A percentile compares a stretch with the other conserved stretches of the same genome.
Conservation (phyloP, 176 grass and related monocot genomes). For the Carex cristatella region DNA sequence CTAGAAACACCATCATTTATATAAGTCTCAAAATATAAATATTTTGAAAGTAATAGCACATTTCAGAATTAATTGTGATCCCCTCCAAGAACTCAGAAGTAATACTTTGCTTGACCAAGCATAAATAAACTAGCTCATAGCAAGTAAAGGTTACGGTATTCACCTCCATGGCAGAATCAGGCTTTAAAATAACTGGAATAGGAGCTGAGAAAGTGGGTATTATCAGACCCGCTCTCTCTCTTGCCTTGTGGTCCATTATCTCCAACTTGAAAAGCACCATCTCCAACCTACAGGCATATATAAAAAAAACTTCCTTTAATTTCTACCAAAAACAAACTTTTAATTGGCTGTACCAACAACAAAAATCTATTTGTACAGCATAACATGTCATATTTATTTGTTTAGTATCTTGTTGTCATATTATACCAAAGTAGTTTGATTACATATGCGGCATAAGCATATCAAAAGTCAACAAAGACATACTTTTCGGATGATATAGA, state of each 20-base stretch:
- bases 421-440: not conserved
- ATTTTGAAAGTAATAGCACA: not conserved
- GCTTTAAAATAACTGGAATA: slow-evolving; percentile 80
- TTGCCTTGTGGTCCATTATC: slow-evolving; percentile 88
- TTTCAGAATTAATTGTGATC: not conserved
- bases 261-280: slow-evolving; percentile 87
- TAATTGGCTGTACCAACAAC: not conserved
- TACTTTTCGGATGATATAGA: slow-evolving; percentile 86
- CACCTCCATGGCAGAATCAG: slow-evolving; percentile 84
- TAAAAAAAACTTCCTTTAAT: not conserved
- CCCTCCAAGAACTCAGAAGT: not conserved
- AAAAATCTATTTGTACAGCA: too few species aligned
- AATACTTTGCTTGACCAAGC: not conserved
- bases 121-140: not conserved
- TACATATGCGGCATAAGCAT: not conserved
- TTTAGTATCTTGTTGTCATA: not conserved
- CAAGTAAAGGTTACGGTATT: slow-evolving; percentile 20
- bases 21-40: not conserved
- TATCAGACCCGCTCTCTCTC: slow-evolving; percentile 89
- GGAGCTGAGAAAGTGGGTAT: slow-evolving; percentile 62
- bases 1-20: not conserved
- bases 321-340: not conserved
- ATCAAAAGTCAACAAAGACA: slow-evolving; percentile 25
- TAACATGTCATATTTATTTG: not conserved
- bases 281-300: slow-evolving; percentile 57